Evolutionary conservation across 768 basidiomycete genomes (phyloP).

Genomic region (Boletus sp.): DNA sequence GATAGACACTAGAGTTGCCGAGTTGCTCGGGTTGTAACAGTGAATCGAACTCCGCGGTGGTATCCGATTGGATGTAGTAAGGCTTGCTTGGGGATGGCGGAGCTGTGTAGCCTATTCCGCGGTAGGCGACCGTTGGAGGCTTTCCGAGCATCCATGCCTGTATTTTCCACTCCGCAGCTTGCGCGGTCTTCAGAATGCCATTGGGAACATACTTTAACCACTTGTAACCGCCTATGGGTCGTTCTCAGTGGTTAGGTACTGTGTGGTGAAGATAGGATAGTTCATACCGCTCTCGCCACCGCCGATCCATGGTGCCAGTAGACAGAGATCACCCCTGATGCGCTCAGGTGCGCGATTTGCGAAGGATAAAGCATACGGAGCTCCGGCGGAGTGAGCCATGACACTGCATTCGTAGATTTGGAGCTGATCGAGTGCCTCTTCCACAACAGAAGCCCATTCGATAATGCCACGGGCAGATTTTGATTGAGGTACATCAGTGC

Average conservation of each 20-base stretch:
- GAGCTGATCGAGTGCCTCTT: slow-evolving; percentile 83
- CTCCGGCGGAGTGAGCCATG: slow-evolving; percentile 94
- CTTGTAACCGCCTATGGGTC: slow-evolving; percentile 70
- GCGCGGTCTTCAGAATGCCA: slow-evolving; percentile 88
- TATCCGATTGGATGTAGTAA: slow-evolving; percentile 17
- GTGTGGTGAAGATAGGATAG: background rate
- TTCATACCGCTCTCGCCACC: slow-evolving; percentile 80
- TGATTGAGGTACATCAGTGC: slow-evolving; percentile 65
- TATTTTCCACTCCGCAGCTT: slow-evolving; percentile 95
- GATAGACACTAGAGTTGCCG: slow-evolving; percentile 25
- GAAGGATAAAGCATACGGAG: slow-evolving; percentile 89
- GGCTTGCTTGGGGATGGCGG: slow-evolving; percentile 34
- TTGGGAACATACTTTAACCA: slow-evolving; percentile 98
- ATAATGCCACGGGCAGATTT: slow-evolving; percentile 74
- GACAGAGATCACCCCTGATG: slow-evolving; percentile 77
- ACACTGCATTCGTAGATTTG: slow-evolving; percentile 78
- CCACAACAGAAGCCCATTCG: slow-evolving; percentile 88
- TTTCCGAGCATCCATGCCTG: slow-evolving; percentile 98
- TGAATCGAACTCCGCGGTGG: slow-evolving; percentile 15
- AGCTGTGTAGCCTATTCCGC: slow-evolving; percentile 82
- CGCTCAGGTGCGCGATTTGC: slow-evolving; percentile 72
- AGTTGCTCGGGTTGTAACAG: slow-evolving; percentile 21
- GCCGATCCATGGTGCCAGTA: slow-evolving; percentile 97
- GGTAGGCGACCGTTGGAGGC: slow-evolving; percentile 77
- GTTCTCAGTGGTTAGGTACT: slow-evolving; percentile 11